These are phyloP conservation scores for Chytridiales sp. DNA, from an alignment of 371 early-diverging fungal species.

Conservation along the genomic window DNA sequence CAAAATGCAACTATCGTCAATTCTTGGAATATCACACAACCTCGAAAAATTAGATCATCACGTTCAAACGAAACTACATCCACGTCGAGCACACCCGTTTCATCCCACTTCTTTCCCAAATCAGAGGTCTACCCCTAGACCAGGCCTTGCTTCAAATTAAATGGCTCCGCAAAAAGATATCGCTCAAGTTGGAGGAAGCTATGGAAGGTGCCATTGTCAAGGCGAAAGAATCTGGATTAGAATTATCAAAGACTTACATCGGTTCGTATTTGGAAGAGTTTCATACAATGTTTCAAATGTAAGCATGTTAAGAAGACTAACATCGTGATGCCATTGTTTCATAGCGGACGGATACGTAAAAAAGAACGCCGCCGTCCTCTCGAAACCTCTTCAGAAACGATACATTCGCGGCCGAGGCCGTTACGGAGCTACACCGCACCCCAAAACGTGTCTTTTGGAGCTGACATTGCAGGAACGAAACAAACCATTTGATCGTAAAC, in stretches of 20 bases:
- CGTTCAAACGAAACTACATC: constrained; percentile 23
- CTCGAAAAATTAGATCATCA: constrained; percentile 29
- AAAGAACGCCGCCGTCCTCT: constrained; percentile 29
- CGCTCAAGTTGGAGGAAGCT: constrained; percentile 25
- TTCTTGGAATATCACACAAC: neutral
- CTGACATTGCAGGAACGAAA: constrained; percentile 43
- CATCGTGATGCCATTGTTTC: neutral
- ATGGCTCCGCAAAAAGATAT: constrained; percentile 35
- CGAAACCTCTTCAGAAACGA: constrained; percentile 17
- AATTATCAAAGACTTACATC: constrained; percentile 41
- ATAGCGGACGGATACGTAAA: constrained; percentile 40
- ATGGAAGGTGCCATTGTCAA: constrained; percentile 33
- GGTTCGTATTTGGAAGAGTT: constrained; percentile 26
- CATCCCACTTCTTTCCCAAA: constrained; percentile 28
- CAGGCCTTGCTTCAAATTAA: constrained; percentile 38
- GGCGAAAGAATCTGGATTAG: constrained; percentile 33
- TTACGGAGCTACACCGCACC: constrained; percentile 48
- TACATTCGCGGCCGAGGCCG: constrained; percentile 46
- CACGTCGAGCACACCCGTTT: constrained; percentile 43
- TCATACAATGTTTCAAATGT: neutral
- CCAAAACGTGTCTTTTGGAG: constrained; percentile 28
- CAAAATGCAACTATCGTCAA: neutral
- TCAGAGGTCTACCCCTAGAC: constrained; percentile 39
- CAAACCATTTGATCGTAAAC: constrained; percentile 24
- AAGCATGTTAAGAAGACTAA: neutral